Base-by-base conservation (phyloP, 116 monocot genomes). In the Zostera marina region DNA sequence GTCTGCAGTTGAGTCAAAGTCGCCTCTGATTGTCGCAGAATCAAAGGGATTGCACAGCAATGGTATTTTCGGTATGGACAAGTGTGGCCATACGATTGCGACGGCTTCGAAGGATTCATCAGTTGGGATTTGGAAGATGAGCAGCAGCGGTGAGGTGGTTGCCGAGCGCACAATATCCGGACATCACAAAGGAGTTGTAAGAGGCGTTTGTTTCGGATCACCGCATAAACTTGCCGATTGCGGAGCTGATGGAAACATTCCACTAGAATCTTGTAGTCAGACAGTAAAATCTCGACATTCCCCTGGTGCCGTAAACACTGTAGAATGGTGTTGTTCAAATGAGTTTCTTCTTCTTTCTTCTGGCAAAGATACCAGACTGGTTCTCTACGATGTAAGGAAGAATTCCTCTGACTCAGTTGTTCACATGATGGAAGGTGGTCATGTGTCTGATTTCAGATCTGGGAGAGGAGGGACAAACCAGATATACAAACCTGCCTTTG, bases 91-190 rank as follows among this genome's bases (percentile, higher is more conserved):
- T 56, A 44, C 14, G 22, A 51, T 78, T 4, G 78, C 69, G 17
- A 78, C 73, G 14, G 73, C 73, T 0, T 78, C 73, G 8, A 73
- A 78, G 66, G 78, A 78, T 47, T 73, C 73, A 19, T 66, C 73
- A 8, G 44, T 78, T 7, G 73, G 65, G 2, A 4, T 78, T 9
- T 65, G 66, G 14, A 69, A 66, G 61, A 20, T 78, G 17, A 52
- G 26, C 9, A 11, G 21, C 4, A 65, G 24, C 10, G 78, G 78
- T 1, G 62, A 59, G 56, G 32, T 78, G 25, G 69, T 73, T 7
- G 58, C 43, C 2, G 78, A 78, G 40, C 53, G 78, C n/a, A 73
- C 11, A 17, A 38, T 73, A 6, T 58, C 65, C 0, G 78, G 69
- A 8, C 78, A 78, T 20, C 78, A 78, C 62, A 42, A 41, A 0